These are phyloP conservation scores for Kodamaea ohmeri DNA, from an alignment of 1,139 yeast genomes.

Conservation along the genomic window DNA sequence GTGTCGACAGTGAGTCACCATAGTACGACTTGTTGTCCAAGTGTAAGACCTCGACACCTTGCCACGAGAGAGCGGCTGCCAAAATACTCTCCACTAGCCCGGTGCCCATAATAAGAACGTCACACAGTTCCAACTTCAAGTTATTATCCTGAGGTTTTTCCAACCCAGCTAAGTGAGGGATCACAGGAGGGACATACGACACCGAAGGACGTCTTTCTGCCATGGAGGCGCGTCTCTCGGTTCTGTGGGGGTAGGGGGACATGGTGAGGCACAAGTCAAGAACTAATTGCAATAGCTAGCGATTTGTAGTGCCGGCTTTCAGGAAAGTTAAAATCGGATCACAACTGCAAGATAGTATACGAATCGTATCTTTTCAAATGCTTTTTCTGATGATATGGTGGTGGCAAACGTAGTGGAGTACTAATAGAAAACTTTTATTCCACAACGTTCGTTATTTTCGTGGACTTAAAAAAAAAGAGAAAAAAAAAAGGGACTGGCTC, in stretches of 20 bases:
- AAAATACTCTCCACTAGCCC: conserved; percentile 84
- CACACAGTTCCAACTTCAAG: conserved; percentile 63
- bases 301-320: conserved; percentile 2
- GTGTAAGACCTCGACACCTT: conserved; percentile 86
- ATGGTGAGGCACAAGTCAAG: conserved; percentile 7
- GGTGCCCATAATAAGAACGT: conserved; percentile 88
- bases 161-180: conserved; percentile 78
- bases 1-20: conserved; percentile 84
- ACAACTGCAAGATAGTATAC: conserved; percentile 1
- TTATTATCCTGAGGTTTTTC: conserved; percentile 59
- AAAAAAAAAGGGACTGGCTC: background rate
- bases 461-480: background rate
- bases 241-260: conserved; percentile 19
- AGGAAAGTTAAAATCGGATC: background rate
- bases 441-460: conserved; percentile 2
- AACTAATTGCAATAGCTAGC: background rate
- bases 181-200: conserved; percentile 50
- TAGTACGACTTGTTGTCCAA: conserved; percentile 79
- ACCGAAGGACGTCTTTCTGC: conserved; percentile 71
- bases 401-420: background rate
- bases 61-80: conserved; percentile 97
- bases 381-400: background rate
- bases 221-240: conserved; percentile 63
- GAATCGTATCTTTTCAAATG: background rate
- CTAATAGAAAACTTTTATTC: conserved; percentile 6